Base-by-base conservation (phyloP, 768 basidiomycete species). In the Russula lepida region DNA sequence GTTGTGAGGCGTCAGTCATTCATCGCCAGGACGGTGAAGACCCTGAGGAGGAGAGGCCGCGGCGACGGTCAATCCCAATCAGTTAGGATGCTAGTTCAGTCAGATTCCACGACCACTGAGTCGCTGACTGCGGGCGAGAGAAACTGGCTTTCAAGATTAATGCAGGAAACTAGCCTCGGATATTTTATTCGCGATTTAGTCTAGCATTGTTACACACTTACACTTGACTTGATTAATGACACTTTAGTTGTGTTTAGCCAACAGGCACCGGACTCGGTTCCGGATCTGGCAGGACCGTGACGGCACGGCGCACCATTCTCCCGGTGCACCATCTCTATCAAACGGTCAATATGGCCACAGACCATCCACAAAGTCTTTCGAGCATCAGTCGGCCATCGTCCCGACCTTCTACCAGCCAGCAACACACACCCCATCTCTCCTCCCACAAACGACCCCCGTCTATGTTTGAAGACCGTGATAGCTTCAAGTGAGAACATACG, bases 271-370 rank as follows among this genome's bases (percentile, higher is more conserved):
- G n/a, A n/a, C n/a, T n/a, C n/a, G n/a, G n/a, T n/a, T n/a, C n/a
- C n/a, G n/a, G n/a, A n/a, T n/a, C n/a, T n/a, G n/a, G n/a, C n/a
- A n/a, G n/a, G n/a, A n/a, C n/a, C n/a, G n/a, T n/a, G n/a, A n/a
- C n/a, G n/a, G n/a, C n/a, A n/a, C n/a, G n/a, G n/a, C n/a, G n/a
- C n/a, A 15, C 15, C 35, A 6, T 32, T 37, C 15, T 37, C 6
- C 15, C 17, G 35, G 1, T n/a, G 2, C 19, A n/a, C n/a, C 41
- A 41, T 4, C 53, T 28, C 27, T n/a, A 27, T 59, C 61, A 60
- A 60, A 65, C 64, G 23, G 64, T 66, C 41, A 65, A 66, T 51
- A 66, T 66, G 64, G 41, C 66, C 11, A 54, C 64, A 9, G 66
- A 66, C 13, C 66, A 66, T n/a, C 64, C 66, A 17, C 65, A 60